Base-by-base conservation (phyloP, 768 basidiomycete species). In the Boletus subcaerulescens region DNA sequence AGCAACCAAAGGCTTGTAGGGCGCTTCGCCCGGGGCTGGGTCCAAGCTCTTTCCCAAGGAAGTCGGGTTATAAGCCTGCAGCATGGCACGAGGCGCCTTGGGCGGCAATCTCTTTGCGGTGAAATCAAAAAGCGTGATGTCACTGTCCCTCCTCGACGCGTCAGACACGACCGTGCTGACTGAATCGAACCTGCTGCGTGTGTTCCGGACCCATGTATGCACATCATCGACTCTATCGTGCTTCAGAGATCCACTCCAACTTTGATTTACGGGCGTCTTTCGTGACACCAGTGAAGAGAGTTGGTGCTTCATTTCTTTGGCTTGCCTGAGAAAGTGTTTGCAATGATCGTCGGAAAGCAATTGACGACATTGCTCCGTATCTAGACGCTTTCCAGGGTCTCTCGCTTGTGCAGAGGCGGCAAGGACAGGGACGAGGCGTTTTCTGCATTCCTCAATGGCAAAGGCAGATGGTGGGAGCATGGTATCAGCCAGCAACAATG, bases 301-400 rank as follows among this genome's bases (percentile, higher is more conserved):
- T 46, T 70, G 69, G 22, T 2, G 52, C 38, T 47, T 62, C 65
- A 64, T 71, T 26, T 70, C 56, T 26, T 60, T 62, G 32, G 69
- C 61, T 42, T 61, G 48, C 39, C 50, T 51, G 18, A 71, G 35
- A 11, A 70, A 57, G 15, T 17, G 12, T 35, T 12, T 48, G 57
- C 69, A 70, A 22, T 39, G 55, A 55, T 67, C 62, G 29, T 71
- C 70, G 24, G 69, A 64, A 41, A 70, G 65, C 50, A 71, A 51
- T 31, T n/a, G 45, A 41, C 47, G 52, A 35, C 61, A 71, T 51
- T 62, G 58, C 49, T 60, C 57, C 42, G 50, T n/a, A 18, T 61
- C 58, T 50, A 58, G 42, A 49, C 17, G 35, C 26, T 29, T 58
- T n/a, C 17, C 50, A 43, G 61, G 20, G 39, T 57, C 58, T 56